Percentiles rank a stretch among this genome's conserved stretches.
These are phyloP conservation scores for Raffaelea deltoideospora DNA, from an alignment of 2,329 filamentous ascomycete species.

Conservation along the genomic window DNA sequence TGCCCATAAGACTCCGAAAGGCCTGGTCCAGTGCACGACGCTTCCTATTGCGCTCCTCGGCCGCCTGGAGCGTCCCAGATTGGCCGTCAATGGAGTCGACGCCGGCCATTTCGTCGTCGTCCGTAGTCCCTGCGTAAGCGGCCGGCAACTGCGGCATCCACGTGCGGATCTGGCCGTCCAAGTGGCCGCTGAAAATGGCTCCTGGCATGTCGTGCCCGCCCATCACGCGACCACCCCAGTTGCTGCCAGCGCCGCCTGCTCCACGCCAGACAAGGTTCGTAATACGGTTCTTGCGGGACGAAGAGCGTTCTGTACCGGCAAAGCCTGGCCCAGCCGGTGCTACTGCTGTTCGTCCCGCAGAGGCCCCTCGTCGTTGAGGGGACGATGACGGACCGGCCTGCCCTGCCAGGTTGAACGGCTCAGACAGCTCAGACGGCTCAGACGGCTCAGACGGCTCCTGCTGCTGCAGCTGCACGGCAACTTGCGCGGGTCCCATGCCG, in stretches of 20 bases:
- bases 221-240: constrained; percentile 42
- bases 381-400: neutral
- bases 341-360: neutral
- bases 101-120: constrained; percentile 20
- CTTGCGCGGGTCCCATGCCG: constrained; percentile 40
- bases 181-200: constrained; percentile 63
- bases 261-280: constrained; percentile 62
- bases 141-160: constrained; percentile 49
- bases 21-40: constrained; percentile 67
- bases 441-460: too few relatives aligned
- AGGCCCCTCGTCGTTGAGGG: too few relatives aligned
- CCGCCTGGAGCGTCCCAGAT: constrained; percentile 22
- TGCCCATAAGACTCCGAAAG: constrained; percentile 60
- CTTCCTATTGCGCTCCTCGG: constrained; percentile 48
- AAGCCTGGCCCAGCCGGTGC: constrained; percentile 5
- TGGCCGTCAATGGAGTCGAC: constrained; percentile 28
- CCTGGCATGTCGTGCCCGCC: constrained; percentile 36
- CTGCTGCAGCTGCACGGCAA: constrained; percentile 21
- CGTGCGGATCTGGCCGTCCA: constrained; percentile 67
- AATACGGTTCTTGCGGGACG: constrained; percentile 48
- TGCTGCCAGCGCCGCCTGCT: constrained; percentile 39
- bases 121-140: constrained; percentile 14
- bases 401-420: too few relatives aligned
- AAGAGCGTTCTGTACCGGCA: constrained; percentile 9
- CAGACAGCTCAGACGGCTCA: too few relatives aligned